Conservation (phyloP, 2,329 filamentous ascomycete species). For the Knufia fluminis region DNA sequence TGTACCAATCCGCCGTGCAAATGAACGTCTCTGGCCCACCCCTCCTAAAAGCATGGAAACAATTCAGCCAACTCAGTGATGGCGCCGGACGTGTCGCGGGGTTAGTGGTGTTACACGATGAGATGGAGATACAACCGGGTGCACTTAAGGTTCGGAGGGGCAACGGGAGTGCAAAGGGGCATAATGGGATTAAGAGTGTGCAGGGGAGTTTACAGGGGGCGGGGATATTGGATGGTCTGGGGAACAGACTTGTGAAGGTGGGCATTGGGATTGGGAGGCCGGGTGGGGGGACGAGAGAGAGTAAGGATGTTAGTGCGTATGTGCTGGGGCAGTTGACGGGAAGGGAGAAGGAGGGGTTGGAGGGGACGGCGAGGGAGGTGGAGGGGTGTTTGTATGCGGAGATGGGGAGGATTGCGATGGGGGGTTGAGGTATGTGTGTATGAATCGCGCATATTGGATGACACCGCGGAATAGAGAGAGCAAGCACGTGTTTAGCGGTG, state of each 20-base stretch:
- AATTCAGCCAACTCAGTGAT: conserved; percentile 31
- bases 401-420: conserved; percentile 24
- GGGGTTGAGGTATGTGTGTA: neutral
- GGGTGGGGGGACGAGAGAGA: conserved; percentile 47
- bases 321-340: conserved; percentile 61
- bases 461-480: no score
- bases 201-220: conserved; percentile 16
- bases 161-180: conserved; percentile 54
- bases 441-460: neutral
- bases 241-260: conserved; percentile 49
- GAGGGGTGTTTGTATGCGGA: conserved; percentile 45
- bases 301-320: conserved; percentile 61
- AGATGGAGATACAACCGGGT: conserved; percentile 66
- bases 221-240: conserved; percentile 39
- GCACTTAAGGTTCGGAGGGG: conserved; percentile 55
- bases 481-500: no score
- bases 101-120: conserved; percentile 79
- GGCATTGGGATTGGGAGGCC: conserved; percentile 85
- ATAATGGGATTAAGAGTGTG: conserved; percentile 66
- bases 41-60: conserved; percentile 56
- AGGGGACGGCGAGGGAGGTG: conserved; percentile 39
- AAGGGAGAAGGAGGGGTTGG: conserved; percentile 44
- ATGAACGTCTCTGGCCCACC: conserved; percentile 82
- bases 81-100: conserved; percentile 31
- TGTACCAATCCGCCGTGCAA: conserved; percentile 63